Base-by-base conservation (phyloP, 2,329 filamentous ascomycete genomes). In the Phialocephala subalpina region DNA sequence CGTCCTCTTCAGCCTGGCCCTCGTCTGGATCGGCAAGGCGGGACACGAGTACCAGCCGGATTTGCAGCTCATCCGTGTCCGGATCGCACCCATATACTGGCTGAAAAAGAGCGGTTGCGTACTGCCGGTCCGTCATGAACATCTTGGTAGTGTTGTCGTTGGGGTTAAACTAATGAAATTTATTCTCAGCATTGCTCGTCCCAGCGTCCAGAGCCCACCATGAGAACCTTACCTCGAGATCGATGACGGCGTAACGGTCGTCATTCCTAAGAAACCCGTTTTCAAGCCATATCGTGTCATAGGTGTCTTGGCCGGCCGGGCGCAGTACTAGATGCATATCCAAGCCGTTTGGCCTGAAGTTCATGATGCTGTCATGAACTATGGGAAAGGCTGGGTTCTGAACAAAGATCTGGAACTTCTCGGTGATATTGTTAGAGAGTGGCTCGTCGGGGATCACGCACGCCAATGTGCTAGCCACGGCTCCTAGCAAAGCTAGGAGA, bases 71-170 rank as follows among this genome's bases (percentile, higher is more conserved):
- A 49, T 81, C 79, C 12, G 79, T 81, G 49, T 79, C 78, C 1
- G 78, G 77, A 67, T 82, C 77, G 70, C 81, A 82, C 40, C 77
- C 79, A 67, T 81, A 81, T 7, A 73, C 72, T 29, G 79, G 77
- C 47, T 79, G 72, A 63, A 80, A 82, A 61, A 79, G 69, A 22
- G 80, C 81, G 14, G 77, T 75, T 2, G 81, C 79, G 62, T 82
- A 80, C 9, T 76, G 76, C 1, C 81, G 78, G 36, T 80, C 76
- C 3, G 81, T 82, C 78, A 82, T 81, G 74, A 83, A 83, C 70
- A 82, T 77, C 72, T 83, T 83, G 47, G 81, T 83, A 2, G 81
- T 83, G 69, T 83, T 80, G 68, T 83, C 81, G 35, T 75, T 73
- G n/a, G 72, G 71, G 25, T 78, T 77, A 65, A 81, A 81, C 80